A percentile compares a stretch with the other conserved stretches of the same genome.
Evolutionary conservation across 371 early-diverging fungal genomes (phyloP).

Genomic region (Caulochytrium protostelioides): DNA sequence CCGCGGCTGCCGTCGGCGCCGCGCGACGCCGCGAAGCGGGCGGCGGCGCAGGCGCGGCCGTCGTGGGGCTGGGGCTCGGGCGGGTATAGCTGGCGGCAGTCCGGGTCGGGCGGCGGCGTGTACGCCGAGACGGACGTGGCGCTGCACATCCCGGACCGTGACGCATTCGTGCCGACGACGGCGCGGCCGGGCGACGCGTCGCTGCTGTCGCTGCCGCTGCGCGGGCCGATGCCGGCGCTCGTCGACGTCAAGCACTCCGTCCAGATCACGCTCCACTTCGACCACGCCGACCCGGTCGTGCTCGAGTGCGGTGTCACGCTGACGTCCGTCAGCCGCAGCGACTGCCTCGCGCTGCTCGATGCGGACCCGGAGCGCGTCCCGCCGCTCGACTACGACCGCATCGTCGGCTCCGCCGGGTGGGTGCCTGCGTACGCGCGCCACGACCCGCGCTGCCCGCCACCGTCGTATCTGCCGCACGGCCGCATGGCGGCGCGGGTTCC

Average conservation of each 20-base stretch:
- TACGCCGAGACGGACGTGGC: constrained; percentile 12
- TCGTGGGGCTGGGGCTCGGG: constrained; percentile 5
- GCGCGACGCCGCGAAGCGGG: neutral
- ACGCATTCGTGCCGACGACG: constrained; percentile 11
- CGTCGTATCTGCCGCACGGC: too few relatives aligned
- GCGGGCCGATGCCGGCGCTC: constrained; percentile 3
- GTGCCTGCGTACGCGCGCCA: constrained; percentile 14
- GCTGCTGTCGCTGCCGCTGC: too few relatives aligned
- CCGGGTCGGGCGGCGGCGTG: constrained; percentile 22
- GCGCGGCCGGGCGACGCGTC: constrained; percentile 4
- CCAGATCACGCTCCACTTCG: constrained; percentile 16
- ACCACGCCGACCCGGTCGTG: constrained; percentile 10
- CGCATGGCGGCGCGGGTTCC: too few relatives aligned
- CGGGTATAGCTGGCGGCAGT: too few relatives aligned
- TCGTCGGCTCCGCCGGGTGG: constrained; percentile 19
- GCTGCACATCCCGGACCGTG: constrained; percentile 10
- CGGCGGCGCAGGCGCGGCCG: constrained; percentile 3
- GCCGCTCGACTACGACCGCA: constrained; percentile 18
- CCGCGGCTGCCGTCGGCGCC: neutral
- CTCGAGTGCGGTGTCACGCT: constrained; percentile 16
- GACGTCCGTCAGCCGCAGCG: constrained; percentile 11
- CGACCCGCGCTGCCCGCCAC: too few relatives aligned
- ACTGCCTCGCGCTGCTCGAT: constrained; percentile 13
- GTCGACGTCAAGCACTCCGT: constrained; percentile 17
- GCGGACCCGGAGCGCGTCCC: constrained; percentile 14